phyloP scores from a whole-genome alignment of 441 rosid genomes.

The Lepidium campestre region DNA sequence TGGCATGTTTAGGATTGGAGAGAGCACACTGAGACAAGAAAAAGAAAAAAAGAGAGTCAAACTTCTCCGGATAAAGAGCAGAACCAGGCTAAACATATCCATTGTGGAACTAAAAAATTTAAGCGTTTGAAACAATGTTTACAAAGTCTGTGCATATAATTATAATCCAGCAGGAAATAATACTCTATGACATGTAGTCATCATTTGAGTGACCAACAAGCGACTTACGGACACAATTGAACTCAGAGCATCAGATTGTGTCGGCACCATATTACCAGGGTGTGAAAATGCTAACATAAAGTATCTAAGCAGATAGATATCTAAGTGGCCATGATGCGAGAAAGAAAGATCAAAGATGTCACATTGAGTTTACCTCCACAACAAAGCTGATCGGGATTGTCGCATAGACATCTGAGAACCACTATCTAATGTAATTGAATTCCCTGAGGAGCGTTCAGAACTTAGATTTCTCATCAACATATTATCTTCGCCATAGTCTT shows the following conservation, averaged over 20 bases:
- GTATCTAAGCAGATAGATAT: slow-evolving; percentile 7
- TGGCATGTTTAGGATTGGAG: slow-evolving; percentile 97
- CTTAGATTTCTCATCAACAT: slow-evolving; percentile 67
- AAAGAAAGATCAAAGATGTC: background rate
- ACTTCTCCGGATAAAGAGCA: slow-evolving; percentile 19
- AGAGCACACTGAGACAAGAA: slow-evolving; percentile 67
- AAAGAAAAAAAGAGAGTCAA: slow-evolving; percentile 12
- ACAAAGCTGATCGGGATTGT: slow-evolving; percentile 79
- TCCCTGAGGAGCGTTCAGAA: slow-evolving; percentile 46
- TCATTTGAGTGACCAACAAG: slow-evolving; percentile 8
- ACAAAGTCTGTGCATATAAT: background rate
- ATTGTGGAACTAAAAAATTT: background rate
- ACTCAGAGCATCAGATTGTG: slow-evolving; percentile 9
- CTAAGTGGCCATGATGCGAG: slow-evolving; percentile 8
- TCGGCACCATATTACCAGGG: slow-evolving; percentile 1
- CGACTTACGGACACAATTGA: background rate
- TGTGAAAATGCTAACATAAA: slow-evolving; percentile 11
- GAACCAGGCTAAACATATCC: slow-evolving; percentile 7
- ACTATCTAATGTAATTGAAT: slow-evolving; percentile 37
- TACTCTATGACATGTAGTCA: background rate
- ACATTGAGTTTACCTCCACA: slow-evolving; percentile 78
- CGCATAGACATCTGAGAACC: slow-evolving; percentile 54
- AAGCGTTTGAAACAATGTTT: background rate
- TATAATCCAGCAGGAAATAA: background rate
- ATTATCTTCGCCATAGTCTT: slow-evolving; percentile 80